Base-by-base conservation (phyloP, 768 basidiomycete species). In the Tulasnella sp. region DNA sequence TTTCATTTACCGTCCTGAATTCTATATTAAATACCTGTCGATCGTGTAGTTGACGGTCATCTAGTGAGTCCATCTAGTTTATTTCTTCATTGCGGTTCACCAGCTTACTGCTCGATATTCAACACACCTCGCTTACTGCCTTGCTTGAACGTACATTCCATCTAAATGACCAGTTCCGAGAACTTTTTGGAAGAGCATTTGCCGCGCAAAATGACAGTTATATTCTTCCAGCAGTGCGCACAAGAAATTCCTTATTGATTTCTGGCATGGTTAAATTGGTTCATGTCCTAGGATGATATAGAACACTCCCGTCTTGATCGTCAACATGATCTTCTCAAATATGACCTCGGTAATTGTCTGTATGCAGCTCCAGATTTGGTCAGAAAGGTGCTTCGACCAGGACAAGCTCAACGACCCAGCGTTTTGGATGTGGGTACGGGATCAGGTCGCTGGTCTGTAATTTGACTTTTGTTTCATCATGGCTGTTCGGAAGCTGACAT, bases 401-500 rank as follows among this genome's bases (percentile, higher is more conserved):
- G n/a, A 10, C 49, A 51, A 19, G 10, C 27, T 20, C 27, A 29
- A 9, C 25, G 16, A 8, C 49, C 49, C 16, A 29, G 15, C 9
- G 19, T 51, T 5, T 16, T 51, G 9, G 49, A 51, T 13, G 39
- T 51, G 22, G 49, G 49, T 13, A 51, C 49, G 9, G 49, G 49
- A 9, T 51, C 49, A 20, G 49, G 49, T 5, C 12, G 49, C 32
- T 51, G 49, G 49, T 51, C n/a, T n/a, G n/a, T n/a, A n/a, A n/a
- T n/a, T n/a, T n/a, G n/a, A n/a, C n/a, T n/a, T n/a, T n/a, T n/a
- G n/a, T n/a, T n/a, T n/a, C n/a, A n/a, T n/a, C n/a, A n/a, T n/a
- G n/a, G n/a, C n/a, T n/a, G n/a, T n/a, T n/a, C n/a, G n/a, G n/a
- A n/a, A n/a, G n/a, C n/a, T n/a, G n/a, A n/a, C n/a, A n/a, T n/a